Conservation (phyloP, 2,329 filamentous ascomycete genomes). For the Akanthomyces dipterigenus region DNA sequence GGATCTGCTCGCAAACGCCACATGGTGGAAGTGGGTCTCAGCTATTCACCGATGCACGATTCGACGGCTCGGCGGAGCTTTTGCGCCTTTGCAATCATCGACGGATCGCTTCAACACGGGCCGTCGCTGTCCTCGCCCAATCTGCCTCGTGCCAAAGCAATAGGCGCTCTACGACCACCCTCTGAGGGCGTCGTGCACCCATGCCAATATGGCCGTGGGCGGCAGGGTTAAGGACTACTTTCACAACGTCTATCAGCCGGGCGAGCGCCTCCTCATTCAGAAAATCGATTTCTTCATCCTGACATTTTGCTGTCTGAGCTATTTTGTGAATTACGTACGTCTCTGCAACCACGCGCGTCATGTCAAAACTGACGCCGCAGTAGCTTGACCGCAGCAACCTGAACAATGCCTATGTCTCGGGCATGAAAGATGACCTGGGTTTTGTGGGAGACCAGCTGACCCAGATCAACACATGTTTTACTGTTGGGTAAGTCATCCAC, state of each 20-base stretch:
- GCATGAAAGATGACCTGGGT: constrained; percentile 31
- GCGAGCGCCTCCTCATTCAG: constrained; percentile 40
- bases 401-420: constrained; percentile 32
- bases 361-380: neutral
- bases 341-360: neutral
- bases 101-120: neutral
- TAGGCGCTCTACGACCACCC: neutral
- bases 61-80: neutral
- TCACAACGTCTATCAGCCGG: constrained; percentile 27
- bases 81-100: neutral
- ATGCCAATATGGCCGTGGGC: constrained; percentile 4
- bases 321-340: constrained; percentile 47
- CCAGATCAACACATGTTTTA: constrained; percentile 31
- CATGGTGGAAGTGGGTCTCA: no score
- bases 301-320: constrained; percentile 55
- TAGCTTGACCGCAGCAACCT: constrained; percentile 33
- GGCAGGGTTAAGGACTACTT: constrained; percentile 26
- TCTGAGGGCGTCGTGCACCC: neutral
- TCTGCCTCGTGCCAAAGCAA: neutral
- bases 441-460: constrained; percentile 38
- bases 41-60: no score
- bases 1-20: no score
- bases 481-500: constrained; percentile 28
- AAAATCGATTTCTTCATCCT: constrained; percentile 61
- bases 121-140: neutral